These are phyloP conservation scores for Zalerion maritima DNA, from an alignment of 495 filamentous ascomycete genomes.

Conservation along the genomic window DNA sequence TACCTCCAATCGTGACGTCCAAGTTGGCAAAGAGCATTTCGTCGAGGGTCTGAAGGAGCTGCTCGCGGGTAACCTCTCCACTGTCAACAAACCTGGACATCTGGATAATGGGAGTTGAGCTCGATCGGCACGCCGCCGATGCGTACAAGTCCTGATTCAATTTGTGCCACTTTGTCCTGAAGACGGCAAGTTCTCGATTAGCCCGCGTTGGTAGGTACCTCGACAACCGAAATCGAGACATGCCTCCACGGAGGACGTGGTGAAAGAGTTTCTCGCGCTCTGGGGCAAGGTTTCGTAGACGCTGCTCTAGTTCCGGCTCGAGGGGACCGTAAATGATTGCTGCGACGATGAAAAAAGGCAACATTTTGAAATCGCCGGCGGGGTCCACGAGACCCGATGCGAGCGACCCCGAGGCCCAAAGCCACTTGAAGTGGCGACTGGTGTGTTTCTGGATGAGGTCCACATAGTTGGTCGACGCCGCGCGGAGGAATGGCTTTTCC, in stretches of 20 bases:
- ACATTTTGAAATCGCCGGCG: slow-evolving; percentile 17
- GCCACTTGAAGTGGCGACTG: background rate
- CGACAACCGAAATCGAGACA: slow-evolving; percentile 9
- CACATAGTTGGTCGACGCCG: slow-evolving; percentile 6
- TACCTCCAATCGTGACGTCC: slow-evolving; percentile 25
- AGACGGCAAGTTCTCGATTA: slow-evolving; percentile 8
- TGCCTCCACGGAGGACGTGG: slow-evolving; percentile 15
- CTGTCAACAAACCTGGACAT: slow-evolving; percentile 11
- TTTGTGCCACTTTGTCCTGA: slow-evolving; percentile 10
- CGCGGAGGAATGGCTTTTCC: slow-evolving; percentile 5
- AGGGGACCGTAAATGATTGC: slow-evolving; percentile 21
- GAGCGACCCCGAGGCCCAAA: too few relatives aligned
- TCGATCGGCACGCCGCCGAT: too few relatives aligned
- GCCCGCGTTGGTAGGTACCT: slow-evolving; percentile 12
- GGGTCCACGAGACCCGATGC: slow-evolving; percentile 11
- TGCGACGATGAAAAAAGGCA: slow-evolving; percentile 22
- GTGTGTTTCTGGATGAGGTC: slow-evolving; percentile 1
- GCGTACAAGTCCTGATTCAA: slow-evolving; percentile 10
- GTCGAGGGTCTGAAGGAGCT: slow-evolving; percentile 26
- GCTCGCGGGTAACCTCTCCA: slow-evolving; percentile 9
- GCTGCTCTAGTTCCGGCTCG: slow-evolving; percentile 4
- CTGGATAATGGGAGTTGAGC: slow-evolving; percentile 7
- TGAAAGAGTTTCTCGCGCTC: slow-evolving; percentile 16
- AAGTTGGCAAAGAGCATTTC: slow-evolving; percentile 33
- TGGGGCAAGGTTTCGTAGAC: slow-evolving; percentile 9